Base-by-base conservation (phyloP, 139 green algal species). In the Trebouxia sp. region DNA sequence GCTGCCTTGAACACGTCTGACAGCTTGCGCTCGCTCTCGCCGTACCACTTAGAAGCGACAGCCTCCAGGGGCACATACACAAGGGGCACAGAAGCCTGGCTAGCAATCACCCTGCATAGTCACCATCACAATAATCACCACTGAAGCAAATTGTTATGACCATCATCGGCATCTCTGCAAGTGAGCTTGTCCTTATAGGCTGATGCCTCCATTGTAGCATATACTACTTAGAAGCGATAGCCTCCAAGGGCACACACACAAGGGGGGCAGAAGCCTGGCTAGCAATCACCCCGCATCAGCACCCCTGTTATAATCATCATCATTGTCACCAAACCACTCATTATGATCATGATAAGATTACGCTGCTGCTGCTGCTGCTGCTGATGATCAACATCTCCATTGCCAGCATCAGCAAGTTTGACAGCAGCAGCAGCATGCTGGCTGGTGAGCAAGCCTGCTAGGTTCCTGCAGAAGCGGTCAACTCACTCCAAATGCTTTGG, bases 41-140 rank as follows among this genome's bases (percentile, higher is more conserved):
- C 94, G 76, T 98, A 98, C 85, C 90, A 97, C 88, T 97, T 97
- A 65, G 62, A 88, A 26, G 84, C 83, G 0, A 97, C 76, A 0
- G 85, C 83, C 85, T 98, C 95, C 20, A 98, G 85, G 10, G 95
- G 95, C 15, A 98, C 87, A 79, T 98, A 98, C 75, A 98, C 90
- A 45, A 98, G 85, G 3, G 92, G 91, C 45, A 97, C 91, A 0
- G 85, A 82, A 7, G 92, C 92, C 78, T 92, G 85, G 10, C 50
- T 78, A 6, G 83, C 87, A 39, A 85, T 82, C 24, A 85, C 81
- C n/a, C 81, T 85, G 81, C 81, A 76, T 8, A 26, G n/a, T n/a
- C n/a, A n/a, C n/a, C n/a, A n/a, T n/a, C 24, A 30, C 62, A 30
- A 74, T n/a, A 41, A 24, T 74, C 62, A 74, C 26, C 62, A 39